Evolutionary conservation across 2,329 filamentous ascomycete genomes (phyloP), one percentile per base, ranked within the genome.

Genomic region (Ceratocystis eucalypticola): DNA sequence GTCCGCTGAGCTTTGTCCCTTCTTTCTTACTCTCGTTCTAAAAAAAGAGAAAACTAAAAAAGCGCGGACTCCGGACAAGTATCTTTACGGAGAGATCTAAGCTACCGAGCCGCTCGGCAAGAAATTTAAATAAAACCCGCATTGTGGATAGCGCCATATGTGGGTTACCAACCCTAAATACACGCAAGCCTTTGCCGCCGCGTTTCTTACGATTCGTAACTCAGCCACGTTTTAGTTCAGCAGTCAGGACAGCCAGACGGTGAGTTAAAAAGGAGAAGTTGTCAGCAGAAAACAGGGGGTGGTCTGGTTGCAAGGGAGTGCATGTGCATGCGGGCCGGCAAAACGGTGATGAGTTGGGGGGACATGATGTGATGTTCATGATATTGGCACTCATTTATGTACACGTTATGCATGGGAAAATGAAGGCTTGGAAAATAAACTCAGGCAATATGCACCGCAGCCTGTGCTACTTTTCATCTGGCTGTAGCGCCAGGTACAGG

Each of bases 41-140:
- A 59, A 59, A 59, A 59, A 59, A 59, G 55, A 59, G 55, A 37
- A 37, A 33, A 59, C 55, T 59, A 59, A 59, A 59, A 59, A 59
- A 59, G 55, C 55, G 55, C 55, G 28, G 55, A 59, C 28, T 37
- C 55, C 55, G 55, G 25, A 37, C 17, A 20, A 3, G 15, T 15
- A 33, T 33, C 37, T 59, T n/a, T n/a, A 37, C 55, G 55, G 55
- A n/a, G 33, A 37, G 5, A 37, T 59, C 25, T 7, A 59, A 59
- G 55, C 55, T 37, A 33, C 55, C 55, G 55, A 59, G 55, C 55
- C 55, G 55, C 55, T 59, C 55, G 55, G 55, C 33, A 59, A 59
- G n/a, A 37, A 4, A n/a, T 12, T 2, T 5, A 22, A 59, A 33
- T 37, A 59, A 59, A 59, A n/a, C 6, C 55, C 55, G 55, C 25